A percentile compares a stretch with the other conserved stretches of the same genome.
Conservation (phyloP, 2,329 filamentous ascomycete genomes). For the Colletotrichum melonis region DNA sequence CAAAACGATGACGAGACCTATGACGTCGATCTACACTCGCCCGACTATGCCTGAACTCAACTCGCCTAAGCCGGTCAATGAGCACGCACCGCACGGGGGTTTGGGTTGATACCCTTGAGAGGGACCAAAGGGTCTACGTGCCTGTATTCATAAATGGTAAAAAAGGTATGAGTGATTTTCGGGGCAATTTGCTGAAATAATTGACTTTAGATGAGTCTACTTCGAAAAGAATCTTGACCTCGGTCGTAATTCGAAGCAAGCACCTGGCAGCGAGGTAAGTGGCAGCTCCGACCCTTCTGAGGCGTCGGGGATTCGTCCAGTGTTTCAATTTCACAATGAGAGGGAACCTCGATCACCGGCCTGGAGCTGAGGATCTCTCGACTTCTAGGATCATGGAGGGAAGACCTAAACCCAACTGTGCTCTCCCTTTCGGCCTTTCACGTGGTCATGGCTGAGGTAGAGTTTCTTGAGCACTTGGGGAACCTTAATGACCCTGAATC, state of each 20-base stretch:
- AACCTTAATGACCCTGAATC: no score
- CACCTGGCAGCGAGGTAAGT: neutral
- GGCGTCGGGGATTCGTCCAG: conserved; percentile 8
- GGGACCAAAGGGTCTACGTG: neutral
- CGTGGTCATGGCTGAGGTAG: neutral
- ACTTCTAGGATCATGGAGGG: conserved; percentile 6
- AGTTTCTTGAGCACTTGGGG: no score
- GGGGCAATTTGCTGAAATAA: neutral
- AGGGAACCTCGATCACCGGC: neutral
- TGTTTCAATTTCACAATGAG: neutral
- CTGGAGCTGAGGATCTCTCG: neutral
- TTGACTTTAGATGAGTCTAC: conserved; percentile 5
- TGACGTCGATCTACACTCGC: conserved; percentile 14
- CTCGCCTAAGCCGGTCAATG: neutral
- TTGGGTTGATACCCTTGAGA: neutral
- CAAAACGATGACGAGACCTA: neutral
- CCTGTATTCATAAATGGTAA: neutral
- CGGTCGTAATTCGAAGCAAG: neutral
- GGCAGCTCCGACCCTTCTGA: conserved; percentile 10
- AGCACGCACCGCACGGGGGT: neutral
- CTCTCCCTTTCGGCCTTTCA: neutral
- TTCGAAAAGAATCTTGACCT: neutral
- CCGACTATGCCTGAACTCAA: conserved; percentile 17
- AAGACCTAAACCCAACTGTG: conserved; percentile 7
- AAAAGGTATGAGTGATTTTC: no score